Evolutionary conservation across 495 filamentous ascomycete genomes (phyloP), one percentile per base, ranked within the genome.

Genomic region (Xylaria bambusicola): DNA sequence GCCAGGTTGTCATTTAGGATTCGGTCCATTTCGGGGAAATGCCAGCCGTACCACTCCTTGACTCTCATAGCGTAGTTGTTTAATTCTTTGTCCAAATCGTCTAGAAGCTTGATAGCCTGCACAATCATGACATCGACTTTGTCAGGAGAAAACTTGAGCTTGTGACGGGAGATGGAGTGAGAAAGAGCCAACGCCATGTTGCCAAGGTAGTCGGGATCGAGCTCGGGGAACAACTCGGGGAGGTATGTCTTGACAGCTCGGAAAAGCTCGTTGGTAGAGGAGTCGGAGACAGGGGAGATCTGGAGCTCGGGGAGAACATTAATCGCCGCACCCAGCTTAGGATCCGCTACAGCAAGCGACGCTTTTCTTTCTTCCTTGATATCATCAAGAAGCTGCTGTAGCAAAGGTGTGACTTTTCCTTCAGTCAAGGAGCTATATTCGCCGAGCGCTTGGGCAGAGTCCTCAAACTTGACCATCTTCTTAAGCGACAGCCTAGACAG

Each of bases 101-200:
- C 94, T 21, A 99, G 81, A 46, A 97, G 86, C 24, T 87, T 86
- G 66, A 98, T 96, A 56, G 94, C 91, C 76, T 98, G 94, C 38
- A 99, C 91, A 64, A 99, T 96, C 94, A 99, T 99, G 52, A 92
- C 93, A 66, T 99, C 94, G 56, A 99, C 96, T 80, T 99, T 99
- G 66, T 99, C 94, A 45, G 94, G 89, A 4, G 92, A 97, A 80
- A 99, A 99, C 80, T 96, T 97, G 65, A 99, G 86, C 80, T 93
- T 97, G 79, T 99, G 93, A 58, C 94, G 87, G n/a, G 94, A 96
- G 46, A 99, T 84, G 38, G 92, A 96, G 79, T 99, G 94, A 15
- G 95, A 96, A 21, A 99, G 84, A 80, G 95, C 94, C 51, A 99
- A 83, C 21, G 89, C 86, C 91, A 97, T 98, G 68, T 91, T 91